Evolutionary conservation across 2,329 filamentous ascomycete genomes (phyloP).

Genomic region (Stagonosporopsis cucurbitacearum): DNA sequence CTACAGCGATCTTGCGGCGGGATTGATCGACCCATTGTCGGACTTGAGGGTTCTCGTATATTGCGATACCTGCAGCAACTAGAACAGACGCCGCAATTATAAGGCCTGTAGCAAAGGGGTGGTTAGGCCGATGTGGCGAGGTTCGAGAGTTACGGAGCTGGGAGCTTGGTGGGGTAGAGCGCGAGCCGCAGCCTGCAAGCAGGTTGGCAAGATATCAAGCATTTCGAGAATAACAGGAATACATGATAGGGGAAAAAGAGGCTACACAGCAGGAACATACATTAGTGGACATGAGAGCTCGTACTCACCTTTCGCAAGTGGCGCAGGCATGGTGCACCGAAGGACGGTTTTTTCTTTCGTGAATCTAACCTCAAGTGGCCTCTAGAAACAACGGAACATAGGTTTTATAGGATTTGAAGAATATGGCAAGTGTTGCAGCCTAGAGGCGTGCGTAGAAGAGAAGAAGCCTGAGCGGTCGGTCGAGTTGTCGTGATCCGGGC

Average conservation of each 20-base stretch:
- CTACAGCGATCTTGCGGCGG: slow-evolving; percentile 65
- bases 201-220: slow-evolving; percentile 35
- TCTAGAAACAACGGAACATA: not conserved
- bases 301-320: slow-evolving; percentile 50
- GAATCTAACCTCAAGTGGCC: not conserved
- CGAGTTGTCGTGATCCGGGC: slow-evolving; percentile 17
- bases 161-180: slow-evolving; percentile 21
- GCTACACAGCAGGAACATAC: slow-evolving; percentile 31
- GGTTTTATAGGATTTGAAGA: not conserved
- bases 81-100: slow-evolving; percentile 67
- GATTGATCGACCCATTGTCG: slow-evolving; percentile 68
- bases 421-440: slow-evolving; percentile 13
- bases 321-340: slow-evolving; percentile 45
- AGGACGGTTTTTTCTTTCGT: not conserved
- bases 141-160: slow-evolving; percentile 11
- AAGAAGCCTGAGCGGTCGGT: slow-evolving; percentile 6
- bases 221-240: slow-evolving; percentile 1
- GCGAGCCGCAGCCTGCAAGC: slow-evolving; percentile 39
- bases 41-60: slow-evolving; percentile 69
- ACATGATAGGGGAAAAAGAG: slow-evolving; percentile 13
- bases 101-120: slow-evolving; percentile 57
- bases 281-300: slow-evolving; percentile 26
- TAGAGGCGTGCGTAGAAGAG: slow-evolving; percentile 5
- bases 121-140: slow-evolving; percentile 35
- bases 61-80: slow-evolving; percentile 67